A percentile compares a stretch with the other conserved stretches of the same genome.
phyloP scores from a whole-genome alignment of 23 red algal species.

The Cyanidium caldarium region DNA sequence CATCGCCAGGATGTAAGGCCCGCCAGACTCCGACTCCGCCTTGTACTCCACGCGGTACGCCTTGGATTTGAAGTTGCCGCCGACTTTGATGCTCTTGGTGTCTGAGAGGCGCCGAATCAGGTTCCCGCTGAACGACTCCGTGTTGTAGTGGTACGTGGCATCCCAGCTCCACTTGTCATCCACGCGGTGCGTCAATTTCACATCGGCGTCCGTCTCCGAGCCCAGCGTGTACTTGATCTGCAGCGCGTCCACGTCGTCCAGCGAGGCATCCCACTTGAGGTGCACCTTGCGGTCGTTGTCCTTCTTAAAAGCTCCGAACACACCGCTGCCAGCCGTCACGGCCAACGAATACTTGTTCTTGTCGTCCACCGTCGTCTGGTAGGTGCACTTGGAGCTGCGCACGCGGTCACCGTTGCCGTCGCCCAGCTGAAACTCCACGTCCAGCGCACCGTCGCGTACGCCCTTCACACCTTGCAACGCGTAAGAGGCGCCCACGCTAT shows the following conservation, averaged over 20 bases:
- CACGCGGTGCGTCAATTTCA: not conserved
- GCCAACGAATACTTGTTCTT: conserved; percentile 6
- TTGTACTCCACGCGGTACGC: conserved; percentile 6
- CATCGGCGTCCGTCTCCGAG: not conserved
- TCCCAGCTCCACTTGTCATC: conserved; percentile 9
- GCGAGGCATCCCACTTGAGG: not conserved
- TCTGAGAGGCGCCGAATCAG: not conserved
- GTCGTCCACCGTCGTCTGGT: conserved; percentile 1
- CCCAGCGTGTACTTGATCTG: conserved; percentile 1
- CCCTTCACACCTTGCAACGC: not conserved
- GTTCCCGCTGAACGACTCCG: not conserved
- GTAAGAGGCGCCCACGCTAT: not conserved
- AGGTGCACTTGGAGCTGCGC: not conserved
- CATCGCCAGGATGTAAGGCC: not conserved
- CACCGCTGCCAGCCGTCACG: not conserved
- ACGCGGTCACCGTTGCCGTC: not conserved
- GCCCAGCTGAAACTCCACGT: not conserved
- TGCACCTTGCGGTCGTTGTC: not conserved
- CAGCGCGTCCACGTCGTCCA: not conserved
- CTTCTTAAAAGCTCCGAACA: not conserved
- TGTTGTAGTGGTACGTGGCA: conserved; percentile 8
- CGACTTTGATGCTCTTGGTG: not conserved
- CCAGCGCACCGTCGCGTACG: not conserved
- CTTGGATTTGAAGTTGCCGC: conserved; percentile 1
- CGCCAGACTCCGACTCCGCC: not conserved